phyloP scores from a whole-genome alignment of 2,329 filamentous ascomycete genomes.

The Alternaria arborescens region DNA sequence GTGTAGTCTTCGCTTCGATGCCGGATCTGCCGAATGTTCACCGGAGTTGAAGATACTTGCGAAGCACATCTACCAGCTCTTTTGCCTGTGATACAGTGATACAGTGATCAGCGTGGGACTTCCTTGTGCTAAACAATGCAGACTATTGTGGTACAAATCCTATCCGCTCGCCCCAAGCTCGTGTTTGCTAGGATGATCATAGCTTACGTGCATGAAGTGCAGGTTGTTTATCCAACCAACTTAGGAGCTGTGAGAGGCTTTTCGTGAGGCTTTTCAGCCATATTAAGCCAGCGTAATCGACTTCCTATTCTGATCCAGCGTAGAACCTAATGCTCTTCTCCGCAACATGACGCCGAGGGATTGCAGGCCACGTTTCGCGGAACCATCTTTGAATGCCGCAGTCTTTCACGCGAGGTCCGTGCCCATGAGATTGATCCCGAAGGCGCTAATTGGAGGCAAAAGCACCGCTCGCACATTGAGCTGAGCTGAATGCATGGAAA shows the following conservation, averaged over 20 bases:
- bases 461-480: background rate
- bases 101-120: constrained; percentile 2
- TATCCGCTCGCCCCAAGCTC: background rate
- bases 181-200: constrained; percentile 2
- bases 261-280: constrained; percentile 3
- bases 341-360: background rate
- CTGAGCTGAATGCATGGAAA: background rate
- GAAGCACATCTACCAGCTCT: constrained; percentile 4
- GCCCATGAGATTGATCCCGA: background rate
- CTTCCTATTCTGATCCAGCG: background rate
- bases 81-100: constrained; percentile 2
- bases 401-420: background rate
- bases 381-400: background rate
- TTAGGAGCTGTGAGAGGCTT: background rate
- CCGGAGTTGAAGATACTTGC: background rate
- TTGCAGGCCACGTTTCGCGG: background rate
- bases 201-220: constrained; percentile 6
- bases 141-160: background rate
- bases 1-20: background rate
- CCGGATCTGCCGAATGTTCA: background rate
- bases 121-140: background rate
- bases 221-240: constrained; percentile 1
- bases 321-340: background rate
- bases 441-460: constrained; percentile 8
- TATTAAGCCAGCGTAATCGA: background rate